A percentile compares a stretch with the other conserved stretches of the same genome.
phyloP scores from a whole-genome alignment of 306 rosid genomes.

The Quillaja saponaria region DNA sequence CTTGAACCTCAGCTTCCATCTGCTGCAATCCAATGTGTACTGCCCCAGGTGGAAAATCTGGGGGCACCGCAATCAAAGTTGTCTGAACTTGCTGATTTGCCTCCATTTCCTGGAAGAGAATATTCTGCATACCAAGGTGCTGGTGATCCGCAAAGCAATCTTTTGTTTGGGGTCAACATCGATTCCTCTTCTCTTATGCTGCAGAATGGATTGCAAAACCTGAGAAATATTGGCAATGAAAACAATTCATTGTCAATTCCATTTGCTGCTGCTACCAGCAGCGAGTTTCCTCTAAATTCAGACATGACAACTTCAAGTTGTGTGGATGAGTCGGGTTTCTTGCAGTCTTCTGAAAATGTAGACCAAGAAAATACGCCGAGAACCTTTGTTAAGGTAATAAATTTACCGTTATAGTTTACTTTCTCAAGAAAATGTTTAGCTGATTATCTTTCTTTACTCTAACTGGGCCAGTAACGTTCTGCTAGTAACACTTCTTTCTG shows the following conservation, averaged over 20 bases:
- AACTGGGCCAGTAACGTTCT: no score
- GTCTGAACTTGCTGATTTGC: conserved; percentile 57
- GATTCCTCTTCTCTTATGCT: conserved; percentile 70
- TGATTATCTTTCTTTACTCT: no score
- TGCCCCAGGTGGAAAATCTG: conserved; percentile 58
- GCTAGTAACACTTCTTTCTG: no score
- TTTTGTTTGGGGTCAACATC: conserved; percentile 74
- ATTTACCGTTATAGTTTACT: conserved; percentile 1
- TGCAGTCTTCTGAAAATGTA: conserved; percentile 75
- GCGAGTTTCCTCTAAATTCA: conserved; percentile 64
- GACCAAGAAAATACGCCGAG: conserved; percentile 64
- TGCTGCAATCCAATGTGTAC: conserved; percentile 59
- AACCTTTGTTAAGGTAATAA: conserved; percentile 81
- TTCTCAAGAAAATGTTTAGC: not conserved
- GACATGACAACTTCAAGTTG: conserved; percentile 61
- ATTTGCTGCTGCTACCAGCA: conserved; percentile 57
- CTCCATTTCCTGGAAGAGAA: conserved; percentile 89
- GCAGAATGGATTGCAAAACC: conserved; percentile 66
- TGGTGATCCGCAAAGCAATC: conserved; percentile 73
- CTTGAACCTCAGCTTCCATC: conserved; percentile 62
- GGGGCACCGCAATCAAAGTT: conserved; percentile 49
- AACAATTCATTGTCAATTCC: conserved; percentile 52
- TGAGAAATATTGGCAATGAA: conserved; percentile 62
- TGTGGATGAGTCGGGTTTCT: conserved; percentile 69
- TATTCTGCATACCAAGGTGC: conserved; percentile 72